Evolutionary conservation across 192 early-diverging fungal species (phyloP), one percentile per base, ranked within the genome.

Genomic region (Mortierella alpina): DNA sequence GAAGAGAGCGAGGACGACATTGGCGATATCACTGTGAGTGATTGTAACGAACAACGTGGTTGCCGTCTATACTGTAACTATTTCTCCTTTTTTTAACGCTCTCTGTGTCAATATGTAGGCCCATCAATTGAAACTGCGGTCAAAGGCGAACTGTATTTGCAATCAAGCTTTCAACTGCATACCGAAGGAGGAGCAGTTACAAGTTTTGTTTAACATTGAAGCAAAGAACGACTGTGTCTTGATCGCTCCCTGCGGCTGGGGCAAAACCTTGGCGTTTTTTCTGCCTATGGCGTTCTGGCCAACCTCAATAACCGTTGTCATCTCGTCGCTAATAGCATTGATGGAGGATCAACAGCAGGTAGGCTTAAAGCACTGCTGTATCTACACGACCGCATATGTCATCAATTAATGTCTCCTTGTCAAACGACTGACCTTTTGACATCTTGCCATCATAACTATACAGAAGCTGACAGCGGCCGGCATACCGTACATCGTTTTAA

Each of bases 281-380:
- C n/a, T n/a, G n/a, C n/a, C n/a, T n/a, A n/a, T n/a, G n/a, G 54
- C 14, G 42, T 40, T 18, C 31, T 72, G 62, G 61, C 62, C 70
- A 22, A 0, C 4, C 1, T 0, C 22, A 14, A 49, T 58, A 6
- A 64, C 13, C 17, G 61, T n/a, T 46, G 42, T 72, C 14, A 64
- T 72, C 55, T 72, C 70, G 23, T 62, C 70, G 50, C 51, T 64
- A 6, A 57, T 64, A 64, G 42, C 70, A 57, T 64, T 57, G 20
- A 72, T 64, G 70, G 14, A 72, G 6, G 70, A 72, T 63, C 70
- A 72, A 47, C 69, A 42, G 45, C 70, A 64, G 62, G 54, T 64
- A 72, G 6, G 9, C n/a, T n/a, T n/a, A n/a, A n/a, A n/a, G n/a
- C n/a, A n/a, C n/a, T n/a, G n/a, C n/a, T n/a, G n/a, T n/a, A n/a